Conservation (phyloP, 1,284 basidiomycete genomes). For the Coniferiporia weirii region DNA sequence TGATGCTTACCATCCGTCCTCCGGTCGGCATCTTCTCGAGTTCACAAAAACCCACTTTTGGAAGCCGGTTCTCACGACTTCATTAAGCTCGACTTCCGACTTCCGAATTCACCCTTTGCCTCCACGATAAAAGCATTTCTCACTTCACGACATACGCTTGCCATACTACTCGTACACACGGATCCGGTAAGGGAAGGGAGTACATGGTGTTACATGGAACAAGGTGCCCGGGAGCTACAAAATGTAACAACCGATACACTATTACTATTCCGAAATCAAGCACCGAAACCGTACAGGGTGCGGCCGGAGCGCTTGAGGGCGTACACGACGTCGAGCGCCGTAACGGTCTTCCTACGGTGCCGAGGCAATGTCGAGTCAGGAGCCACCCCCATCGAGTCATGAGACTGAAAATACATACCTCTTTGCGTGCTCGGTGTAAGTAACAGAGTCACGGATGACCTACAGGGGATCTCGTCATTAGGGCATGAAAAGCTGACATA, state of each 20-base stretch:
- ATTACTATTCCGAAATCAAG: conserved; percentile 30
- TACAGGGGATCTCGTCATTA: conserved; percentile 16
- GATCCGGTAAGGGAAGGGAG: neutral
- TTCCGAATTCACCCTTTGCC: too few relatives aligned
- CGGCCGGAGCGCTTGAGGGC: conserved; percentile 78
- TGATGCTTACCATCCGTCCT: neutral
- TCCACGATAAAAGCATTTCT: too few relatives aligned
- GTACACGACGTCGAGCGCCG: conserved; percentile 76
- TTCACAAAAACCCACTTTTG: too few relatives aligned
- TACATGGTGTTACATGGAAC: conserved; percentile 6
- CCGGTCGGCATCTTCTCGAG: too few relatives aligned
- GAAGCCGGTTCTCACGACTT: too few relatives aligned
- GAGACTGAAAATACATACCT: conserved; percentile 32
- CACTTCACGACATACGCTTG: neutral
- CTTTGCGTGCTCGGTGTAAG: conserved; percentile 86
- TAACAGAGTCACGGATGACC: conserved; percentile 80
- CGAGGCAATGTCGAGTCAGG: conserved; percentile 11
- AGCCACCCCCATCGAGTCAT: neutral
- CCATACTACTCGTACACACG: conserved; percentile 3
- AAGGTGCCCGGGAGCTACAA: neutral
- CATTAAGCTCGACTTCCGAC: too few relatives aligned
- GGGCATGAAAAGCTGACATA: conserved; percentile 13
- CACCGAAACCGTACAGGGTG: conserved; percentile 78
- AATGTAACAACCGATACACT: neutral
- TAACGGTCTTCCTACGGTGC: conserved; percentile 65